Base-by-base conservation (phyloP, 306 rosid genomes). In the Trichosanthes truncata region DNA sequence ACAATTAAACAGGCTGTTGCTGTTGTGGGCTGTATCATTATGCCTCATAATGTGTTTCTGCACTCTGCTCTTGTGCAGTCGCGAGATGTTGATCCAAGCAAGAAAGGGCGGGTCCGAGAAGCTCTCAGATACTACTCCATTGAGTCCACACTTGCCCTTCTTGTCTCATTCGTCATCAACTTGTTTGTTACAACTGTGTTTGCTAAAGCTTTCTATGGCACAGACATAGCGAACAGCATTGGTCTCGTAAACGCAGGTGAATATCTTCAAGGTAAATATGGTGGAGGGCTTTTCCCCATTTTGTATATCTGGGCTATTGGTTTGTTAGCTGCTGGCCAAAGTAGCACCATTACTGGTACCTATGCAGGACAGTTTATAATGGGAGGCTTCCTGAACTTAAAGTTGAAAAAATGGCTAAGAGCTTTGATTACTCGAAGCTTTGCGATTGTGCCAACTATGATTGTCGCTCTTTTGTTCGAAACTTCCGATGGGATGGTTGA, bases 351-450 rank as follows among this genome's bases (percentile, higher is more conserved):
- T 59, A 96, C 99, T 11, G 98, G 99, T 53, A 96, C 99, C 72
- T 96, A 96, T 84, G 98, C 99, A 11, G 99, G 99, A n/a, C 99
- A 96, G 78, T 96, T 96, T 80, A 96, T 96, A 81, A 96, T 96
- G 99, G 97, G 97, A 20, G 99, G 99, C 52, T 96, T 96, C 80
- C 85, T 96, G 43, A 87, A 93, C 84, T 82, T 96, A 79, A 90
- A 83, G 90, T 71, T 96, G 90, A 96, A 96, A 82, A 96, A 96
- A 86, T 96, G 99, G 99, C 65, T 87, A 8, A 86, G 99, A 86
- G 90, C 99, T 6, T 82, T 96, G 79, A 96, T 96, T 26, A 96
- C 99, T 0, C 89, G 99, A 79, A 91, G 97, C 81, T 96, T 36
- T 18, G 98, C 99, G 21, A 93, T 96, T 49, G 79, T 93, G 36